A percentile compares a stretch with the other conserved stretches of the same genome.
Evolutionary conservation across 306 rosid genomes (phyloP).

Genomic region (Prunus fruticosa): DNA sequence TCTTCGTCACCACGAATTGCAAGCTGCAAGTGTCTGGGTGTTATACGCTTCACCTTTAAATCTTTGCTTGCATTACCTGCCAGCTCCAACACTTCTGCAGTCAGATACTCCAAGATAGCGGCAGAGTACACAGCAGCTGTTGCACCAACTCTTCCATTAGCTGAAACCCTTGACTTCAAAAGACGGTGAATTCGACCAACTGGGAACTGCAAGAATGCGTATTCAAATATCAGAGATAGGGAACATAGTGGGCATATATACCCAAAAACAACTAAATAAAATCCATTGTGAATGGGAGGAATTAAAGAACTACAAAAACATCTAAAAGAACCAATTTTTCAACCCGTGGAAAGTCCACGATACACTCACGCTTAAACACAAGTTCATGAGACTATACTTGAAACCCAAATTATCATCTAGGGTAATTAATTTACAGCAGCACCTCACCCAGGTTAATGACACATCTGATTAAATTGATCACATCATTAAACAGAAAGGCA

Average conservation of each 20-base stretch:
- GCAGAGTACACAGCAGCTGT: conserved; percentile 36
- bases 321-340: neutral
- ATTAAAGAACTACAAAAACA: neutral
- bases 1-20: conserved; percentile 36
- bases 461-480: neutral
- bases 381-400: neutral
- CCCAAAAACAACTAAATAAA: neutral
- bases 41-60: conserved; percentile 39
- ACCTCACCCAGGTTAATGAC: neutral
- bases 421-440: neutral
- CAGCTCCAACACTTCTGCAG: conserved; percentile 37
- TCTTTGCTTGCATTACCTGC: conserved; percentile 42
- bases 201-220: conserved; percentile 22
- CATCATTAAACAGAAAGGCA: neutral
- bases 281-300: neutral
- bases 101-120: conserved; percentile 31
- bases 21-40: conserved; percentile 35
- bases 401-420: neutral
- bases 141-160: conserved; percentile 36
- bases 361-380: neutral
- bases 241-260: neutral
- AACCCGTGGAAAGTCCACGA: neutral
- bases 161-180: conserved; percentile 24
- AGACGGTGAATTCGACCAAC: conserved; percentile 39
- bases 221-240: neutral